Evolutionary conservation across 768 basidiomycete genomes (phyloP).

Genomic region (Nidularia sp.): DNA sequence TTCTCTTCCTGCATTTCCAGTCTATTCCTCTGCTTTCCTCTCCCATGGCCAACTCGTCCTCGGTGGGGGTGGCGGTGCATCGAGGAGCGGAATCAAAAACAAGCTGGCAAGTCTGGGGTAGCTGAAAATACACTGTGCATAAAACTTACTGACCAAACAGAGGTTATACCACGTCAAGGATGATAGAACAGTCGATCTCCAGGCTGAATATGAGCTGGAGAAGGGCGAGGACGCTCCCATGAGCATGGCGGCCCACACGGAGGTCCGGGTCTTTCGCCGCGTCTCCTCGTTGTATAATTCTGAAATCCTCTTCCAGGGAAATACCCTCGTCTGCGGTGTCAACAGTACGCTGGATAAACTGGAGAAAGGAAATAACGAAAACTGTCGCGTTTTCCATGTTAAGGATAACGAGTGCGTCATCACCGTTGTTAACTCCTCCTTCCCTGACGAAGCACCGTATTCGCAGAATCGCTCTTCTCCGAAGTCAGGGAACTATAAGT

Average conservation of each 20-base stretch:
- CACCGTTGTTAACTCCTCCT: neutral
- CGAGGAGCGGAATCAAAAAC: conserved; percentile 89
- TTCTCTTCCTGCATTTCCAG: conserved; percentile 77
- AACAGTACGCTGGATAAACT: conserved; percentile 71
- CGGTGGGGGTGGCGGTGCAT: conserved; percentile 88
- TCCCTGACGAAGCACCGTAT: too few relatives aligned
- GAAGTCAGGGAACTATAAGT: conserved; percentile 60
- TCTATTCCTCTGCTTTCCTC: conserved; percentile 83
- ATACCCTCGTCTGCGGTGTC: conserved; percentile 76
- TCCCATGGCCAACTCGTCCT: conserved; percentile 69
- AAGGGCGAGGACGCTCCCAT: conserved; percentile 92
- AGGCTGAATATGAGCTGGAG: conserved; percentile 72
- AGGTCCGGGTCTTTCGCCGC: conserved; percentile 35
- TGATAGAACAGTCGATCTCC: conserved; percentile 46
- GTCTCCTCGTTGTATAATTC: neutral
- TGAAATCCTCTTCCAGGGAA: conserved; percentile 24
- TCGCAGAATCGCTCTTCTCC: conserved; percentile 42
- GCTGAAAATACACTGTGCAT: too few relatives aligned
- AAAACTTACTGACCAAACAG: conserved; percentile 32
- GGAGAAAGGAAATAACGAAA: conserved; percentile 69
- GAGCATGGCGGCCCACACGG: conserved; percentile 75
- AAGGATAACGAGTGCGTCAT: conserved; percentile 50
- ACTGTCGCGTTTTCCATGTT: conserved; percentile 72
- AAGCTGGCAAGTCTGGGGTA: conserved; percentile 81
- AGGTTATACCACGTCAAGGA: conserved; percentile 61